phyloP scores from a whole-genome alignment of 2,329 filamentous ascomycete genomes.

The Blumeria graminis region DNA sequence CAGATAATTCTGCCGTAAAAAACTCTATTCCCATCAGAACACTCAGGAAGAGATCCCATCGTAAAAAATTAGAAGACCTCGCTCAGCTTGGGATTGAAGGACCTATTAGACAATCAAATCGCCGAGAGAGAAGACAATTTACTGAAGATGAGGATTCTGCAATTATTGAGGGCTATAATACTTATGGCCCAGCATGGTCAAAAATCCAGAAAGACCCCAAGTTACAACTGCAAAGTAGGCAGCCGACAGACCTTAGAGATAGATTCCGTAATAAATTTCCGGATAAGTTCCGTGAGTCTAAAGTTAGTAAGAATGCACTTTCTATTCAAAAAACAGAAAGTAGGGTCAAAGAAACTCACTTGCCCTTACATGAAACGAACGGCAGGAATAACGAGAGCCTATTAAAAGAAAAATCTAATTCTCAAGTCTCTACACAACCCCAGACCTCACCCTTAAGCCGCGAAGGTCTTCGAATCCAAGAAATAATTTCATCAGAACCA shows the following conservation, averaged over 20 bases:
- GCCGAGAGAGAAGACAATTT: constrained; percentile 34
- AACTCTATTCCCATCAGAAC: constrained; percentile 13
- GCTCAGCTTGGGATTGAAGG: constrained; percentile 33
- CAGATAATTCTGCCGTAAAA: constrained; percentile 7
- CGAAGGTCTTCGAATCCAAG: constrained; percentile 12
- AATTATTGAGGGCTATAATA: constrained; percentile 33
- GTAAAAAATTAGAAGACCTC: constrained; percentile 30
- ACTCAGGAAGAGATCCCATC: constrained; percentile 28
- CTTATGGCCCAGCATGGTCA: constrained; percentile 39
- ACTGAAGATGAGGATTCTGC: constrained; percentile 37
- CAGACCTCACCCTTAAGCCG: constrained; percentile 5
- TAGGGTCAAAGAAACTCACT: background rate
- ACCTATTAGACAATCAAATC: constrained; percentile 35
- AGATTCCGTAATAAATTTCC: constrained; percentile 40
- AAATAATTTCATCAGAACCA: constrained; percentile 11
- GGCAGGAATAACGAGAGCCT: background rate
- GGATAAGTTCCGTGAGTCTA: constrained; percentile 21
- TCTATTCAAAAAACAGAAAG: background rate
- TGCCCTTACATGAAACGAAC: background rate
- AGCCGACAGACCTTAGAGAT: constrained; percentile 38
- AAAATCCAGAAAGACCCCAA: constrained; percentile 35
- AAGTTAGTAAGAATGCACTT: constrained; percentile 2
- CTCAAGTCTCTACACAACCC: background rate
- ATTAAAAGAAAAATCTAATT: background rate
- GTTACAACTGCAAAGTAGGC: constrained; percentile 31